A percentile compares a stretch with the other conserved stretches of the same genome.
Evolutionary conservation across 495 filamentous ascomycete species (phyloP).

Genomic region (Aspergillus asperescens): DNA sequence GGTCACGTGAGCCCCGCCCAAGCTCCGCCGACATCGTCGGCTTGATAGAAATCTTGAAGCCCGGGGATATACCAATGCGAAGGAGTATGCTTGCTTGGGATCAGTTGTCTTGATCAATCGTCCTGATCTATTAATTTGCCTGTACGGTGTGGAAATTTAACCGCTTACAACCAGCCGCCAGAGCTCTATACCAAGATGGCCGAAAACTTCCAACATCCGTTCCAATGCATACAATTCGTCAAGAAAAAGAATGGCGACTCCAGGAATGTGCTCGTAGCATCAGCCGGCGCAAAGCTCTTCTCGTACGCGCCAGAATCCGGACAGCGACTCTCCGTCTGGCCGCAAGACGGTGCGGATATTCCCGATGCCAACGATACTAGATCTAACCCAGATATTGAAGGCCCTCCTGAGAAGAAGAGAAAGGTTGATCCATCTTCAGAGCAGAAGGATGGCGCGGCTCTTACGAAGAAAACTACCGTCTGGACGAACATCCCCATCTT

Average conservation of each 20-base stretch:
- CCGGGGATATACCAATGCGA: too few species aligned
- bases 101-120: neutral
- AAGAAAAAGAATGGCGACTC: conserved; percentile 23
- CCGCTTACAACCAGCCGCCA: neutral
- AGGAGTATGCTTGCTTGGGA: neutral
- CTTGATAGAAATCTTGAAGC: too few species aligned
- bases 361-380: conserved; percentile 14
- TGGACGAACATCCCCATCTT: conserved; percentile 53
- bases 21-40: neutral
- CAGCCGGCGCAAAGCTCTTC: conserved; percentile 51
- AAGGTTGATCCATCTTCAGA: conserved; percentile 38
- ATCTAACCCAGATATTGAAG: conserved; percentile 27
- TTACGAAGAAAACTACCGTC: conserved; percentile 22
- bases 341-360: conserved; percentile 28
- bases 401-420: conserved; percentile 47
- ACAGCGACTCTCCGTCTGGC: conserved; percentile 46
- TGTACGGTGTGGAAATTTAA: too few species aligned
- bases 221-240: conserved; percentile 49
- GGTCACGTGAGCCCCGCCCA: conserved; percentile 29
- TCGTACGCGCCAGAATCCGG: conserved; percentile 42
- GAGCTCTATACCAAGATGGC: conserved; percentile 15
- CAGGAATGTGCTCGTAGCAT: conserved; percentile 47
- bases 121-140: neutral
- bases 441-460: conserved; percentile 16
- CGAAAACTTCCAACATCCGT: conserved; percentile 43